phyloP scores from a whole-genome alignment of 2,329 filamentous ascomycete species.

The Akanthomyces muscarius region DNA sequence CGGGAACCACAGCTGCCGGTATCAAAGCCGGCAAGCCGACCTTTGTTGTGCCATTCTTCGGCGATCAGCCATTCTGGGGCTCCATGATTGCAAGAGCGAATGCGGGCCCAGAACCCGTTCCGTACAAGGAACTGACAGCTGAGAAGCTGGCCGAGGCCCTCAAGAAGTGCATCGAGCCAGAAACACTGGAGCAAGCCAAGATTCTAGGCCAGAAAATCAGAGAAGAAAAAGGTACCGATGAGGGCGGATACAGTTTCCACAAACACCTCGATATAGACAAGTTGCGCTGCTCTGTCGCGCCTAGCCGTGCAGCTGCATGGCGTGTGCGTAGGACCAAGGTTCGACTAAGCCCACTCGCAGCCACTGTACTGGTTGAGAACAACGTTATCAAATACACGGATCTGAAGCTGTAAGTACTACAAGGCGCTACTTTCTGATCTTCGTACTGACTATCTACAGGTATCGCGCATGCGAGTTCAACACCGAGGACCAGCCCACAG shows the following conservation, averaged over 20 bases:
- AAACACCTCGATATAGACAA: constrained; percentile 62
- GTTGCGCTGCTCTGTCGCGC: constrained; percentile 67
- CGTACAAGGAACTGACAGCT: constrained; percentile 62
- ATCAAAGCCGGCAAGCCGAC: constrained; percentile 77
- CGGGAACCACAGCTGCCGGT: constrained; percentile 84
- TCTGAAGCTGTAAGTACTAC: constrained; percentile 60
- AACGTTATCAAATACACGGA: constrained; percentile 64
- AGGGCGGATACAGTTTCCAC: constrained; percentile 66
- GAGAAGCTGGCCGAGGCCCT: constrained; percentile 65
- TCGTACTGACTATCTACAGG: constrained; percentile 29
- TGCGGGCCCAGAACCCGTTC: constrained; percentile 67
- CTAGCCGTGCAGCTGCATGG: constrained; percentile 70
- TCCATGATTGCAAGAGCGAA: constrained; percentile 69
- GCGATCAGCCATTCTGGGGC: constrained; percentile 81
- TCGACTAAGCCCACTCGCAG: constrained; percentile 67
- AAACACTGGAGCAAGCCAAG: constrained; percentile 52
- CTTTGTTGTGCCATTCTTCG: constrained; percentile 81
- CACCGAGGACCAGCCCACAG: constrained; percentile 72
- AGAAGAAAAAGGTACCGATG: constrained; percentile 59
- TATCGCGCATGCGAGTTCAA: constrained; percentile 62
- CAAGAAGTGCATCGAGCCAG: constrained; percentile 53
- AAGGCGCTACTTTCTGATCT: not conserved
- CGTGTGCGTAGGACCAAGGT: constrained; percentile 64
- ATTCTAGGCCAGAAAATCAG: constrained; percentile 62
- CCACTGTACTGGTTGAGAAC: constrained; percentile 61